Conservation (phyloP, 495 filamentous ascomycete species). For the Penicillium herquei region DNA sequence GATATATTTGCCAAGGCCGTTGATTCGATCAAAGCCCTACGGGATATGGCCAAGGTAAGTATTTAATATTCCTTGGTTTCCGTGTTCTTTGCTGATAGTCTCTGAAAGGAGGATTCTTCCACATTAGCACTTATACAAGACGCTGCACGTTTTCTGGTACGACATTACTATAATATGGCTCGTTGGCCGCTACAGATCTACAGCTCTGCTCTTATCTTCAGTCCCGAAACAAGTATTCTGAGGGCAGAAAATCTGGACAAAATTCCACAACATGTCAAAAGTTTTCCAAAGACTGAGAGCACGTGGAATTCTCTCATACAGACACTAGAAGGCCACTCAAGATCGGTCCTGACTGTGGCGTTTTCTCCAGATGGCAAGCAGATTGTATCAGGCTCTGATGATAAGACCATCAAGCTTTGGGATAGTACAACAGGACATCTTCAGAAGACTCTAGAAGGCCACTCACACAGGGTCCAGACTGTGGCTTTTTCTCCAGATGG, state of each 20-base stretch:
- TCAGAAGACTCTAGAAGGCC: no score
- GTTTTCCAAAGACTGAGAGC: not conserved
- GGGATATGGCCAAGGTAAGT: not conserved
- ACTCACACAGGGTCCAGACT: no score
- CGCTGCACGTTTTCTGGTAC: conserved; percentile 19
- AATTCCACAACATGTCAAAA: not conserved
- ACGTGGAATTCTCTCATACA: not conserved
- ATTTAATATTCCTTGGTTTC: not conserved
- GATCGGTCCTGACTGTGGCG: not conserved
- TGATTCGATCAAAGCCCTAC: not conserved
- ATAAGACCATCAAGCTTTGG: no score
- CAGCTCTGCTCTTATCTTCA: conserved; percentile 17
- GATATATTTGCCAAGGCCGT: conserved; percentile 7
- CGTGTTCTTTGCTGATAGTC: not conserved
- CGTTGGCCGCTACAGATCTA: conserved; percentile 18
- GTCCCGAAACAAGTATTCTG: conserved; percentile 8
- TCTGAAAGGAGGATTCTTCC: not conserved
- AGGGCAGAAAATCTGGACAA: conserved; percentile 16
- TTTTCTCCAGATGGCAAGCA: no score
- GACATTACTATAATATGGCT: conserved; percentile 12
- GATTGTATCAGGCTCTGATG: no score
- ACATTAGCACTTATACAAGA: conserved; percentile 17
- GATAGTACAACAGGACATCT: no score
- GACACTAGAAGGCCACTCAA: not conserved
- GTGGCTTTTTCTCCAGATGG: no score